Conservation (phyloP, 257 asterid species). For the Forsythia viridissima region DNA sequence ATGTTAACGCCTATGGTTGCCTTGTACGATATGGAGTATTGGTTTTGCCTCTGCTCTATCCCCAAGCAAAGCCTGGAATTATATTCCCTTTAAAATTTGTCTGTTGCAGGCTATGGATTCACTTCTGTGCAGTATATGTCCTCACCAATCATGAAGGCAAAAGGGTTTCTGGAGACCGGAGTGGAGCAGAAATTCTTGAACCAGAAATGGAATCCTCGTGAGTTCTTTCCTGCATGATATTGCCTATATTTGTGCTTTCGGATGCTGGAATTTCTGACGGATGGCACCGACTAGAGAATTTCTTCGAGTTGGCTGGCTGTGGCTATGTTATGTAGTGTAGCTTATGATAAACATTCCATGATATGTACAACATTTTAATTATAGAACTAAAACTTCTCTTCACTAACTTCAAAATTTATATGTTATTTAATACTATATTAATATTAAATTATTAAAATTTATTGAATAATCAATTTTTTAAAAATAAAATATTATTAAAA, state of each 20-base stretch:
- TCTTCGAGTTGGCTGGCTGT: constrained; percentile 78
- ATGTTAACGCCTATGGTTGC: constrained; percentile 2
- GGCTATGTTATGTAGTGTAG: constrained; percentile 89
- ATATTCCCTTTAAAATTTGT: not conserved
- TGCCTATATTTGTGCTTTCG: constrained; percentile 5
- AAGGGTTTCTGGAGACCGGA: constrained; percentile 18
- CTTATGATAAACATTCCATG: constrained; percentile 62
- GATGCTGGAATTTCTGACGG: constrained; percentile 60
- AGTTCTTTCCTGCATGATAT: constrained; percentile 20
- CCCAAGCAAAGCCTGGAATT: not conserved
- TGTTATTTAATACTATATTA: too few relatives aligned
- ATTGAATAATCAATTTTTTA: too few relatives aligned
- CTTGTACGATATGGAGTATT: not conserved
- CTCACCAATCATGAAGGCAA: constrained; percentile 17
- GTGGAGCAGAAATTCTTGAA: not conserved
- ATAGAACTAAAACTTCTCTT: too few relatives aligned
- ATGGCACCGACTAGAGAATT: constrained; percentile 87
- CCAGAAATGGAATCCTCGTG: not conserved
- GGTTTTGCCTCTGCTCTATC: not conserved
- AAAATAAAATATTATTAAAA: too few relatives aligned
- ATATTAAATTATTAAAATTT: too few relatives aligned
- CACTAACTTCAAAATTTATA: too few relatives aligned
- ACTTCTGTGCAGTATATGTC: constrained; percentile 35
- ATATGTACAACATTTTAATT: constrained; percentile 32
- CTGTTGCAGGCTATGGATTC: constrained; percentile 43